Conservation (phyloP, 2,329 filamentous ascomycete genomes). For the Pseudocercospora eumusae region DNA sequence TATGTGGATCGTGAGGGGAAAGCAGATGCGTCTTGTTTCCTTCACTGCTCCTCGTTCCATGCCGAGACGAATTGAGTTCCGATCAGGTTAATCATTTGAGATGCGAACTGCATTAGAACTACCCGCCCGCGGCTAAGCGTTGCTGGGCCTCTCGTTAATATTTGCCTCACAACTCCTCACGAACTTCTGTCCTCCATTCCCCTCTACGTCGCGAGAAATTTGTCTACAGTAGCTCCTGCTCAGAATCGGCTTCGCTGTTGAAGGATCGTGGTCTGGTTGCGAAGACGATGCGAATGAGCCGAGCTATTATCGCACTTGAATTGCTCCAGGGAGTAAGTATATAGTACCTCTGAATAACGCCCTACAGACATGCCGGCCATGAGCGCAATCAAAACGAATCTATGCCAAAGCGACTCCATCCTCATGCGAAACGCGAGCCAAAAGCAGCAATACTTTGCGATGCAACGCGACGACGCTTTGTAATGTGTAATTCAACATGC, state of each 20-base stretch:
- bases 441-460: constrained; percentile 7
- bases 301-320: not conserved
- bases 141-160: not conserved
- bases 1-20: not conserved
- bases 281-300: not conserved
- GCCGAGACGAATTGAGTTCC: too few species aligned
- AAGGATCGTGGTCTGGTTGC: too few species aligned
- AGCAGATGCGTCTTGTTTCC: not conserved
- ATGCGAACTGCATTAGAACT: constrained; percentile 8
- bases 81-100: not conserved
- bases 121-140: constrained; percentile 2
- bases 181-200: not conserved
- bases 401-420: not conserved
- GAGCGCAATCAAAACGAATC: too few species aligned
- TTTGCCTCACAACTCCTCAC: constrained; percentile 1
- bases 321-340: not conserved
- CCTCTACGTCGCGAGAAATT: not conserved
- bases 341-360: not conserved
- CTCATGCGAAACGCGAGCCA: constrained; percentile 1
- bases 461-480: not conserved
- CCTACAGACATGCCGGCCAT: too few species aligned
- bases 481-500: constrained; percentile 12
- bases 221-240: too few species aligned
- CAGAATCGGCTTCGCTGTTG: too few species aligned
- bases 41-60: not conserved